A percentile compares a stretch with the other conserved stretches of the same genome.
Conservation (phyloP, 2,329 filamentous ascomycete species). For the Colletotrichum noveboracense region DNA sequence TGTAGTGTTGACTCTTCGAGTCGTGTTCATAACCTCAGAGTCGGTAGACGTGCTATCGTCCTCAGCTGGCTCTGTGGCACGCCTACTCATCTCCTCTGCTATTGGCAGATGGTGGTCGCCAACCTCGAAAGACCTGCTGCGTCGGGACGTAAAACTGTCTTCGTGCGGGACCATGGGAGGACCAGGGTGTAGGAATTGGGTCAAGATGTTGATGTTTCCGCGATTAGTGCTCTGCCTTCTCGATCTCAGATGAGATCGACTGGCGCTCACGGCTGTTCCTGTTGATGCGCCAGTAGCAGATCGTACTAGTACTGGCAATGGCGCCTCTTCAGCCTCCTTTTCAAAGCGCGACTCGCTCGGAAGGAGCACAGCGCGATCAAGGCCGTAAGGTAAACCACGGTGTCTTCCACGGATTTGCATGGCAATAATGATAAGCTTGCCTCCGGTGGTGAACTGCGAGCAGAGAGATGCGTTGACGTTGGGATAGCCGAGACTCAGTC, state of each 20-base stretch:
- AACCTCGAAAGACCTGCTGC: constrained; percentile 13
- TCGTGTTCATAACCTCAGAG: background rate
- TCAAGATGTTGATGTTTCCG: constrained; percentile 44
- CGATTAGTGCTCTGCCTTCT: constrained; percentile 32
- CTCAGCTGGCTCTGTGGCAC: constrained; percentile 15
- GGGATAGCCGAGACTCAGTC: constrained; percentile 84
- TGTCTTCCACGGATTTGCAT: constrained; percentile 75
- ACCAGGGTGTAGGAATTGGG: constrained; percentile 54
- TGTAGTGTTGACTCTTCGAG: constrained; percentile 16
- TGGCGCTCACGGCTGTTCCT: constrained; percentile 31
- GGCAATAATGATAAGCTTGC: constrained; percentile 70
- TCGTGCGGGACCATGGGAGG: constrained; percentile 40
- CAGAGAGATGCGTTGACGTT: constrained; percentile 80
- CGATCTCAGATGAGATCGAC: constrained; percentile 10
- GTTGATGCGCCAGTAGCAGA: constrained; percentile 40
- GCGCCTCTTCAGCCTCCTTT: constrained; percentile 56
- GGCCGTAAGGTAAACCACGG: constrained; percentile 70
- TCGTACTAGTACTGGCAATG: constrained; percentile 41
- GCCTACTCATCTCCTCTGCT: constrained; percentile 8
- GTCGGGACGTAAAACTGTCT: background rate
- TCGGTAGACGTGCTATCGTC: constrained; percentile 14
- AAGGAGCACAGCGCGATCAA: constrained; percentile 65
- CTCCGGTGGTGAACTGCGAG: constrained; percentile 78
- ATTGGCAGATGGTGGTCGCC: background rate
- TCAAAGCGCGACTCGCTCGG: constrained; percentile 62